Percentiles rank a stretch among this genome's conserved stretches.
These are phyloP conservation scores for Agarophyton chilense DNA, from an alignment of 23 red algal species.

Conservation along the genomic window DNA sequence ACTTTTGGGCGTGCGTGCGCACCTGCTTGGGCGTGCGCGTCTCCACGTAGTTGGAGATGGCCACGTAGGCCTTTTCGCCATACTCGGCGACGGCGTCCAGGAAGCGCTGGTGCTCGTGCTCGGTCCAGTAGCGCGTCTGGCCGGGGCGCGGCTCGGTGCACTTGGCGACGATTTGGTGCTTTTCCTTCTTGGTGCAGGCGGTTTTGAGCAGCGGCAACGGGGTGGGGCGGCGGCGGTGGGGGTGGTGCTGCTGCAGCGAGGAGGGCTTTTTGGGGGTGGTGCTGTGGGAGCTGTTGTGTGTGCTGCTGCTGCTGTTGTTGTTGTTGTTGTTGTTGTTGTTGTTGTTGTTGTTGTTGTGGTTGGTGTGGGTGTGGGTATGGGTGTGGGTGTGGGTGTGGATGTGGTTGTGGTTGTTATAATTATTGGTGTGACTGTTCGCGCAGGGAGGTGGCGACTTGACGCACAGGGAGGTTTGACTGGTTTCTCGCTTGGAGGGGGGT, in stretches of 20 bases:
- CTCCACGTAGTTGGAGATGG: slow-evolving; percentile 80
- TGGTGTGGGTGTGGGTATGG: background rate
- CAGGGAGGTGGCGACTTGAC: too few relatives aligned
- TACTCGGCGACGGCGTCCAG: slow-evolving; percentile 73
- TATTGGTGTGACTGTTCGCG: background rate
- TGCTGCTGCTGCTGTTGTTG: background rate
- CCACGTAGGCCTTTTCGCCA: slow-evolving; percentile 65
- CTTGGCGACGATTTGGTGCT: slow-evolving; percentile 35
- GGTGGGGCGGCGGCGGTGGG: background rate
- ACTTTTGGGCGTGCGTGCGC: slow-evolving; percentile 92
- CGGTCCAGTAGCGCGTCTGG: slow-evolving; percentile 89
- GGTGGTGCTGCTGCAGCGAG: too few relatives aligned
- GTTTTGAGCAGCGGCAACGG: slow-evolving; percentile 31
- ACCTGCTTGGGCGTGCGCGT: slow-evolving; percentile 89
- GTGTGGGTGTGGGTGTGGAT: background rate
- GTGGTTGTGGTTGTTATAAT: background rate
- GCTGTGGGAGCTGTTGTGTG: background rate
- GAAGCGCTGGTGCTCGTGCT: slow-evolving; percentile 85
- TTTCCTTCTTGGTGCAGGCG: slow-evolving; percentile 44
- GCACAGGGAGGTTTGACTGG: background rate
- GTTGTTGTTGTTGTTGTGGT: background rate
- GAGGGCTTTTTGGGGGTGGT: background rate
- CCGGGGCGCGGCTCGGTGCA: slow-evolving; percentile 57
- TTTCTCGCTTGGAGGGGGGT: background rate
- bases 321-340: background rate